A percentile compares a stretch with the other conserved stretches of the same genome.
phyloP scores from a whole-genome alignment of 1,139 yeast species.

The Magnusiomyces sp. region DNA sequence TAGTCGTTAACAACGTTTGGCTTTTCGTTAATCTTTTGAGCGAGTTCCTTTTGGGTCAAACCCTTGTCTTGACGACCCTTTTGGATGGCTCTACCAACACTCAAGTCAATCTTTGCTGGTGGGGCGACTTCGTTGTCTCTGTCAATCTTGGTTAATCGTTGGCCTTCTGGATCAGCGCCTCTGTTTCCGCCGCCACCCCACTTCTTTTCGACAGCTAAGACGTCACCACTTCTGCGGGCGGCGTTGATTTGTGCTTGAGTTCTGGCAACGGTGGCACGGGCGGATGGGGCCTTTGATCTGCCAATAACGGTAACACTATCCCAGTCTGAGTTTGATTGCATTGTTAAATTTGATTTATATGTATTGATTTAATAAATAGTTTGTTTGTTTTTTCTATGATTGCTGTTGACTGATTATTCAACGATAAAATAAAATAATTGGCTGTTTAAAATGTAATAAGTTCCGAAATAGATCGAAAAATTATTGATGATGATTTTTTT shows the following conservation, averaged over 20 bases:
- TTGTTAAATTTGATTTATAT: slow-evolving; percentile 1
- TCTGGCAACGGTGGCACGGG: slow-evolving; percentile 78
- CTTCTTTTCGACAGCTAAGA: slow-evolving; percentile 88
- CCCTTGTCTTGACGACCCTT: slow-evolving; percentile 84
- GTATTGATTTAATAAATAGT: too few relatives aligned
- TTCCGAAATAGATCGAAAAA: too few relatives aligned
- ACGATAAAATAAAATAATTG: not conserved
- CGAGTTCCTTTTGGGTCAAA: slow-evolving; percentile 90
- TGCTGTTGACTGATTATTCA: too few relatives aligned
- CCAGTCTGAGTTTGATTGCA: slow-evolving; percentile 42
- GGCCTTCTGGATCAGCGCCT: slow-evolving; percentile 77
- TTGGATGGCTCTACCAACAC: slow-evolving; percentile 82
- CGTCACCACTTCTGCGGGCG: slow-evolving; percentile 86
- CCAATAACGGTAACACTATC: slow-evolving; percentile 85
- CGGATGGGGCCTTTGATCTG: slow-evolving; percentile 78
- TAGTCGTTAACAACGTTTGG: slow-evolving; percentile 93
- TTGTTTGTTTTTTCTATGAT: too few relatives aligned
- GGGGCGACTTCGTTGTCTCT: slow-evolving; percentile 90
- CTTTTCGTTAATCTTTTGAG: slow-evolving; percentile 90
- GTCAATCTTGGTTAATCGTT: slow-evolving; percentile 86
- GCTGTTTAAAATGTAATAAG: not conserved
- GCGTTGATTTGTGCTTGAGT: slow-evolving; percentile 74
- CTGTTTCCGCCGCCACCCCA: slow-evolving; percentile 63
- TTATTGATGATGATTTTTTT: too few relatives aligned
- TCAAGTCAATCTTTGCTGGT: slow-evolving; percentile 75